Percentiles rank a stretch among this genome's conserved stretches.
These are phyloP conservation scores for Withania somnifera DNA, from an alignment of 305 asterid genomes.

Conservation along the genomic window DNA sequence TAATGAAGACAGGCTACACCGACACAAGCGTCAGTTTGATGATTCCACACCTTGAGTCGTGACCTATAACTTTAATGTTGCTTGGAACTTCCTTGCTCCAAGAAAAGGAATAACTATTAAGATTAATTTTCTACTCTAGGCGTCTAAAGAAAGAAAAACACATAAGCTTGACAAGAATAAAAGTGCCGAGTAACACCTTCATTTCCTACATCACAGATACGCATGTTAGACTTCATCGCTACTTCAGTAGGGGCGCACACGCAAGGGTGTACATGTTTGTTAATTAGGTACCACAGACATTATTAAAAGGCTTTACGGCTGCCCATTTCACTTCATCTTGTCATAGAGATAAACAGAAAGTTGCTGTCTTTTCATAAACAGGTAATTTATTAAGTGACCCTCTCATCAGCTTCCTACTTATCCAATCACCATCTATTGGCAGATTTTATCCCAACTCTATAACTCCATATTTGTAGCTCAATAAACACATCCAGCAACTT, in stretches of 20 bases:
- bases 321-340: not conserved
- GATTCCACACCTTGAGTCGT: not conserved
- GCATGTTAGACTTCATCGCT: not conserved
- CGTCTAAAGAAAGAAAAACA: not conserved
- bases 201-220: not conserved
- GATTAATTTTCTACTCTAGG: not conserved
- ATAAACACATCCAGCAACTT: not conserved
- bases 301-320: not conserved
- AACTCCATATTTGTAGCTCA: too few relatives aligned
- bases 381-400: not conserved
- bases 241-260: not conserved
- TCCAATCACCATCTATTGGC: not conserved
- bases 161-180: not conserved
- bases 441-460: not conserved
- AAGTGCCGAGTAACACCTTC: not conserved
- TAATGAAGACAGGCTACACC: not conserved
- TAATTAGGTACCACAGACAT: not conserved
- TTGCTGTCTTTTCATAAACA: not conserved
- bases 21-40: not conserved
- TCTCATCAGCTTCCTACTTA: not conserved
- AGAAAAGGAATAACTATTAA: not conserved
- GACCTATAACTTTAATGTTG: not conserved
- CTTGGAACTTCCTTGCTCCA: not conserved
- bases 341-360: not conserved
- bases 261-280: not conserved